Evolutionary conservation across 2,329 filamentous ascomycete genomes (phyloP).

Genomic region (Pseudocercospora cruenta): DNA sequence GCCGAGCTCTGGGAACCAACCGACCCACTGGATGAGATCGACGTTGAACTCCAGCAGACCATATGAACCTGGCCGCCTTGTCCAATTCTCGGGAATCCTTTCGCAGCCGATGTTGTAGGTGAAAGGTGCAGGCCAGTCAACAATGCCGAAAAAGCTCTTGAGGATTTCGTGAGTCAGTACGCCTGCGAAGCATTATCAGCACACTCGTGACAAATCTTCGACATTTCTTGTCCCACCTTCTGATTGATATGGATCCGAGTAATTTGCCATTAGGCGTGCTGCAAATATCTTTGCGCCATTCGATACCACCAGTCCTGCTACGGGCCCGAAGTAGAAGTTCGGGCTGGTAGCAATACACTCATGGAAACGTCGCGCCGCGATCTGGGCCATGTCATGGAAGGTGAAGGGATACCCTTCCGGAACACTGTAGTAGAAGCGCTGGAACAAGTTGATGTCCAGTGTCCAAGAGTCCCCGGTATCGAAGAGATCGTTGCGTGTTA

Average conservation of each 20-base stretch:
- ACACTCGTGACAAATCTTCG: not conserved
- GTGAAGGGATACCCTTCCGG: conserved; percentile 48
- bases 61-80: not conserved
- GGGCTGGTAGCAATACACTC: conserved; percentile 42
- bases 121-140: not conserved
- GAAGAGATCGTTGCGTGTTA: conserved; percentile 48
- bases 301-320: not conserved
- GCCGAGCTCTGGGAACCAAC: conserved; percentile 14
- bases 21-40: not conserved
- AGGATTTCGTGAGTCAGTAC: conserved; percentile 4
- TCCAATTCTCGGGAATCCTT: conserved; percentile 1
- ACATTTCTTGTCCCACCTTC: not conserved
- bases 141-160: not conserved
- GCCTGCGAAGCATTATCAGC: not conserved
- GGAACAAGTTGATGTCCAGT: conserved; percentile 11
- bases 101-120: conserved; percentile 6
- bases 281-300: not conserved
- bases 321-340: conserved; percentile 49
- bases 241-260: not conserved
- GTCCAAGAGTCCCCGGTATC: conserved; percentile 18
- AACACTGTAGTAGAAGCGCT: conserved; percentile 3
- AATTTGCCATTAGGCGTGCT: not conserved
- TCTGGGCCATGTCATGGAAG: conserved; percentile 42
- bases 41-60: not conserved
- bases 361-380: conserved; percentile 46